A percentile compares a stretch with the other conserved stretches of the same genome.
Conservation (phyloP, 345 rosid genomes). For the Nephelium lappaceum region DNA sequence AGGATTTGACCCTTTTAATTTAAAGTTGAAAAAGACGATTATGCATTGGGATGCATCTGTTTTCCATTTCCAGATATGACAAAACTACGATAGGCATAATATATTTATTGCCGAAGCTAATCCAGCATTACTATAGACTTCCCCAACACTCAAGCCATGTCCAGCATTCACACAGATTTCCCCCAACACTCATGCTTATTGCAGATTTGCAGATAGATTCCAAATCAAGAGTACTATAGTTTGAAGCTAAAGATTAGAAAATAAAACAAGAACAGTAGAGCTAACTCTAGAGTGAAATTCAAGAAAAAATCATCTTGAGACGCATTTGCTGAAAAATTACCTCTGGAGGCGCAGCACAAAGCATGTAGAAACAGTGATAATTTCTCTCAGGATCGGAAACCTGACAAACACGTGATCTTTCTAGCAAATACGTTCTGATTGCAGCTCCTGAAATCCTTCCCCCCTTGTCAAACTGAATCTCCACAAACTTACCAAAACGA, state of each 20-base stretch:
- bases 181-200: background rate
- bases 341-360: slow-evolving; percentile 95
- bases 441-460: slow-evolving; percentile 99
- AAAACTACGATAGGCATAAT: slow-evolving; percentile 2
- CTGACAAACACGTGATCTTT: slow-evolving; percentile 99
- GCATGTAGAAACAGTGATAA: slow-evolving; percentile 99
- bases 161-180: background rate
- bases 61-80: background rate
- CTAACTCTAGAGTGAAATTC: background rate
- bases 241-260: background rate
- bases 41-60: background rate
- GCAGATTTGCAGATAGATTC: background rate
- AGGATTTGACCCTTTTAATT: background rate
- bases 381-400: slow-evolving; percentile 98
- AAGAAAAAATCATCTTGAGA: slow-evolving; percentile 3
- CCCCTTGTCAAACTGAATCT: slow-evolving; percentile 84
- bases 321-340: slow-evolving; percentile 43
- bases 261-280: slow-evolving; percentile 11
- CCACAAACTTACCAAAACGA: slow-evolving; percentile 99
- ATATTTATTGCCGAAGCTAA: background rate
- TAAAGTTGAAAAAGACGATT: background rate
- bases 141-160: background rate
- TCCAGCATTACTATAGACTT: background rate
- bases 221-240: background rate
- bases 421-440: slow-evolving; percentile 92